Evolutionary conservation across 352 stramenopile genomes (phyloP).

Genomic region (Phytophthora sansomeana): DNA sequence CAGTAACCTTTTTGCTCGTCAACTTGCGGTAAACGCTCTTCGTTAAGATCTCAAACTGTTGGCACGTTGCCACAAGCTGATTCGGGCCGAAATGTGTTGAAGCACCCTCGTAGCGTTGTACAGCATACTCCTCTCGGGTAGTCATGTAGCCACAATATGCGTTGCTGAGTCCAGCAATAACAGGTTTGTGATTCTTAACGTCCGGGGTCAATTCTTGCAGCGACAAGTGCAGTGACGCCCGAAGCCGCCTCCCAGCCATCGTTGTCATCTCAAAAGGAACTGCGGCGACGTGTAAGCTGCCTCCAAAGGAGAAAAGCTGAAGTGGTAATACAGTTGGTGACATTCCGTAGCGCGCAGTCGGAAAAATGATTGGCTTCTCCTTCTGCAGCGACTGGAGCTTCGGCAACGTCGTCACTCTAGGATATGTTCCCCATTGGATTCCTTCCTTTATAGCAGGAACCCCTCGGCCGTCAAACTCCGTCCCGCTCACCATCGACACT

Average conservation of each 20-base stretch:
- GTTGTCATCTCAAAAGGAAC: constrained; percentile 88
- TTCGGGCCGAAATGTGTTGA: constrained; percentile 91
- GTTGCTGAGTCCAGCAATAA: constrained; percentile 83
- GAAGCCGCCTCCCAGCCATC: constrained; percentile 81
- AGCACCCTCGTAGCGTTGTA: constrained; percentile 91
- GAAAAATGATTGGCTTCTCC: constrained; percentile 85
- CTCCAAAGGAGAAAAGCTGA: constrained; percentile 72
- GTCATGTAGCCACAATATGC: constrained; percentile 89
- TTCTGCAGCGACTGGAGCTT: constrained; percentile 77
- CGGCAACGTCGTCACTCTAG: constrained; percentile 77
- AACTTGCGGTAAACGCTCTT: constrained; percentile 36
- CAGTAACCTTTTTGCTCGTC: constrained; percentile 1
- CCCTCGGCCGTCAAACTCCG: constrained; percentile 78
- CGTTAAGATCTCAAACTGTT: constrained; percentile 81
- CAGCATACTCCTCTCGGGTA: constrained; percentile 86
- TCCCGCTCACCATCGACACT: constrained; percentile 87
- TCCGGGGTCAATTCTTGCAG: constrained; percentile 34
- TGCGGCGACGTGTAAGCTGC: constrained; percentile 66
- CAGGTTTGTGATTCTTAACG: constrained; percentile 43
- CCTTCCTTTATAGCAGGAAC: constrained; percentile 68
- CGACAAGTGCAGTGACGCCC: constrained; percentile 41
- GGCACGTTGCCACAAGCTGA: constrained; percentile 77
- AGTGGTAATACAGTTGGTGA: constrained; percentile 77
- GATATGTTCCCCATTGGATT: constrained; percentile 73
- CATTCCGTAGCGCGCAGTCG: constrained; percentile 75